These are phyloP conservation scores for Ustilago trichophora DNA, from an alignment of 1,284 basidiomycete species.

Conservation along the genomic window DNA sequence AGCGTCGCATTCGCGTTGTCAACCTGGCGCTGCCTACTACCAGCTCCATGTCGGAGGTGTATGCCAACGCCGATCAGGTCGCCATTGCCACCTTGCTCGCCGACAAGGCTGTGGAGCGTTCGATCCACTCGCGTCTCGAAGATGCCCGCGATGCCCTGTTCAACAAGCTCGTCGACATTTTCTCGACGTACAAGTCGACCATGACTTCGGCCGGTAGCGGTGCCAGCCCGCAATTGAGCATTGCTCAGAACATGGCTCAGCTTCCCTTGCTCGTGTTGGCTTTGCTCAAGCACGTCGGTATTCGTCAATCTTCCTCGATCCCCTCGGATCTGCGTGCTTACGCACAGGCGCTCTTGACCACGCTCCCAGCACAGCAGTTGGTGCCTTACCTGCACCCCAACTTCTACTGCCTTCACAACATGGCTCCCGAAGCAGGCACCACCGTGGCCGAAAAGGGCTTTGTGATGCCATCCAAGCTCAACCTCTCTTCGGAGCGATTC, in stretches of 20 bases:
- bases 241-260: conserved; percentile 92
- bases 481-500: conserved; percentile 89
- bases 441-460: conserved; percentile 28
- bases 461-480: conserved; percentile 84
- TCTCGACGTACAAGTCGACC: conserved; percentile 91
- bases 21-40: conserved; percentile 93
- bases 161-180: conserved; percentile 88
- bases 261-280: conserved; percentile 88
- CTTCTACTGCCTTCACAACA: conserved; percentile 96
- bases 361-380: conserved; percentile 87
- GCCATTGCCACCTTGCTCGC: conserved; percentile 88
- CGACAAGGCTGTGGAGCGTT: conserved; percentile 96
- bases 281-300: conserved; percentile 91
- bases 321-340: conserved; percentile 95
- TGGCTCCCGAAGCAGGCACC: conserved; percentile 81
- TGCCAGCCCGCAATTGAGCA: conserved; percentile 90
- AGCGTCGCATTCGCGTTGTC: conserved; percentile 93
- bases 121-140: conserved; percentile 84
- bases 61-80: conserved; percentile 92
- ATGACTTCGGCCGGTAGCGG: conserved; percentile 93
- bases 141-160: conserved; percentile 90
- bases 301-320: conserved; percentile 93
- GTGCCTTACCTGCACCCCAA: conserved; percentile 92
- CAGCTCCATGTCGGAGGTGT: conserved; percentile 89
- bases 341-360: conserved; percentile 89